Evolutionary conservation across 73 alveolate genomes (phyloP).

Genomic region (Paramecium sexaurelia): DNA sequence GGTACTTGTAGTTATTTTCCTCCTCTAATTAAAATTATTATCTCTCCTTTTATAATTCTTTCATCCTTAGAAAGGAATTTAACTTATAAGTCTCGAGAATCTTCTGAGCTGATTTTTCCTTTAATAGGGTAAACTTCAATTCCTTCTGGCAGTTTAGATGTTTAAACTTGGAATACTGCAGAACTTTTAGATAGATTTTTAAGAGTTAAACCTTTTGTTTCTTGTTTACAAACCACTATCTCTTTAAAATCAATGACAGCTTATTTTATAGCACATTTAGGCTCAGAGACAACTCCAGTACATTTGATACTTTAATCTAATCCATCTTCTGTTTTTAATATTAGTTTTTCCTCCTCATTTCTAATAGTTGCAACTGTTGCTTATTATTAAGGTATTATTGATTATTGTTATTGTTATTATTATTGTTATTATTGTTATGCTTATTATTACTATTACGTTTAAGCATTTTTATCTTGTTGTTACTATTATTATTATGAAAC

Average conservation of each 20-base stretch:
- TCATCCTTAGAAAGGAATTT: slow-evolving; percentile 87
- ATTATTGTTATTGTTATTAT: neutral
- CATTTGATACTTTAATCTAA: slow-evolving; percentile 85
- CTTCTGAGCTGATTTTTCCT: slow-evolving; percentile 87
- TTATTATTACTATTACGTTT: neutral
- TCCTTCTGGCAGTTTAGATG: slow-evolving; percentile 73
- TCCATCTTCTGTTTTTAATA: slow-evolving; percentile 91
- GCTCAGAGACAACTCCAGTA: slow-evolving; percentile 88
- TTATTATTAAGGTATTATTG: neutral
- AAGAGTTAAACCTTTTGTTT: slow-evolving; percentile 78
- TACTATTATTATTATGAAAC: neutral
- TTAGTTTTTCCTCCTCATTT: slow-evolving; percentile 87
- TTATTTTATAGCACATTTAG: slow-evolving; percentile 81
- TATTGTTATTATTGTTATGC: neutral
- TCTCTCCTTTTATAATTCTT: slow-evolving; percentile 86
- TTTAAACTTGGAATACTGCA: slow-evolving; percentile 81
- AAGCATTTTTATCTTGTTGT: neutral
- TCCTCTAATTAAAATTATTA: slow-evolving; percentile 95
- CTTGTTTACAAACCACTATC: slow-evolving; percentile 82
- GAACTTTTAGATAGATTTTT: slow-evolving; percentile 79
- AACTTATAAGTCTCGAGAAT: slow-evolving; percentile 80
- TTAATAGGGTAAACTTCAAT: slow-evolving; percentile 76
- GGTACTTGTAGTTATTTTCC: slow-evolving; percentile 89
- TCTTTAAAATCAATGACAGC: slow-evolving; percentile 82
- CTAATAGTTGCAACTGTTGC: slow-evolving; percentile 44